Base-by-base conservation (phyloP, 2,329 filamentous ascomycete genomes). In the Claviceps capensis region DNA sequence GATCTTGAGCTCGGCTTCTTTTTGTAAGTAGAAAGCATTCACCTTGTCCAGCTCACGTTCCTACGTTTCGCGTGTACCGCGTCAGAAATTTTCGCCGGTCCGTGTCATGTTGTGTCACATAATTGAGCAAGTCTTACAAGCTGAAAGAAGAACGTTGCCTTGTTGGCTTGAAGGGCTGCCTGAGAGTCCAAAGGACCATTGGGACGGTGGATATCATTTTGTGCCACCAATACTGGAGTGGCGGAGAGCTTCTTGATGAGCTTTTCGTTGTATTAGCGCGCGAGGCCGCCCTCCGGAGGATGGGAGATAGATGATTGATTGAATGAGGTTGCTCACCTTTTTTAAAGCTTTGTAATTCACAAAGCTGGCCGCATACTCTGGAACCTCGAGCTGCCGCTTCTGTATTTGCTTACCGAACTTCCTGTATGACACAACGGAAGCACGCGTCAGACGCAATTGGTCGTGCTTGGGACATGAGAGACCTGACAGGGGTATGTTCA, bases 331-430 rank as follows among this genome's bases (percentile, higher is more conserved):
- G 6, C 54, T 36, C 66, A 95, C 93, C 88, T 97, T 97, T 72
- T 98, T 98, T 61, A 98, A 77, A 55, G 89, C 90, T 74, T 98
- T 98, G 76, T 98, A 98, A 72, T 98, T 96, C 62, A 97, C 90
- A 67, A 98, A 98, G 71, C 90, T 96, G 58, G 91, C 89, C 56
- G 93, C 91, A 84, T 98, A 98, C 79, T 98, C 93, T 55, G 93
- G 93, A 55, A 98, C 90, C 69, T 98, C 93, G 64, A 98, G 87
- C 78, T 98, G 93, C 67, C 90, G 85, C 76, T 95, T 95, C 76
- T 97, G 93, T 60, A 98, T 95, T 68, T 96, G 88, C 77, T 98
- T 98, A 70, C 93, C 93, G 75, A 98, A 98, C 81, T 98, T 98
- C 93, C 91, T 98, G 63, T 49, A 57, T 54, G 50, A 34, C 48